These are phyloP conservation scores for Candida gorgasii DNA, from an alignment of 805 yeast genomes.

Conservation along the genomic window DNA sequence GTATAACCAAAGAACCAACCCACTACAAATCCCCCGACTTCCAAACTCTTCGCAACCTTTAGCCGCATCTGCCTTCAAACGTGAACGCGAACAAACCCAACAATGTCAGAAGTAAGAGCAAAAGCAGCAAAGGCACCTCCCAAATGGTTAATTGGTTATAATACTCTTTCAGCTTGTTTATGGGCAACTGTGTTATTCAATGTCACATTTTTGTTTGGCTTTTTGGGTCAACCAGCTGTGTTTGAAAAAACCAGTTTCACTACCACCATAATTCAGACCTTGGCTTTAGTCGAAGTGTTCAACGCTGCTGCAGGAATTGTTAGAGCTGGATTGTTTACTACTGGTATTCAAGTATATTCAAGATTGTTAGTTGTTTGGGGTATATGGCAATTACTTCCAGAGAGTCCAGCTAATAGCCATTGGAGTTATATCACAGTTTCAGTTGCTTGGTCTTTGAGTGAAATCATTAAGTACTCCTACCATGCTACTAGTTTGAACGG, in stretches of 20 bases:
- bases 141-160: slow-evolving; percentile 43
- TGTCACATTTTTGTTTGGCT: slow-evolving; percentile 32
- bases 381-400: slow-evolving; percentile 72
- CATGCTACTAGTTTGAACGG: slow-evolving; percentile 68
- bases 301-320: slow-evolving; percentile 82
- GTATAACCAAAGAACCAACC: too few species aligned
- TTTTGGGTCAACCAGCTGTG: slow-evolving; percentile 64
- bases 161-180: slow-evolving; percentile 41
- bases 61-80: too few species aligned
- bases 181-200: slow-evolving; percentile 45
- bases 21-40: too few species aligned
- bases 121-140: slow-evolving; percentile 18
- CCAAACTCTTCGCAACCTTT: too few species aligned
- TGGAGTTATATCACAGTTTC: slow-evolving; percentile 68
- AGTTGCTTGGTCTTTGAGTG: slow-evolving; percentile 93
- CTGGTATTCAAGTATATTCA: slow-evolving; percentile 84
- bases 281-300: slow-evolving; percentile 77
- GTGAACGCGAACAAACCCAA: background rate
- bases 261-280: slow-evolving; percentile 69
- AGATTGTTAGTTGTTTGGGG: slow-evolving; percentile 83
- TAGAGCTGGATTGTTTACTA: slow-evolving; percentile 80
- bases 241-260: slow-evolving; percentile 59
- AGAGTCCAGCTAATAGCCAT: slow-evolving; percentile 59
- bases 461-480: slow-evolving; percentile 82
- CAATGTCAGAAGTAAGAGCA: slow-evolving; percentile 6